These are phyloP conservation scores for Dentiscutata heterogama DNA, from an alignment of 371 early-diverging fungal genomes.

Conservation along the genomic window DNA sequence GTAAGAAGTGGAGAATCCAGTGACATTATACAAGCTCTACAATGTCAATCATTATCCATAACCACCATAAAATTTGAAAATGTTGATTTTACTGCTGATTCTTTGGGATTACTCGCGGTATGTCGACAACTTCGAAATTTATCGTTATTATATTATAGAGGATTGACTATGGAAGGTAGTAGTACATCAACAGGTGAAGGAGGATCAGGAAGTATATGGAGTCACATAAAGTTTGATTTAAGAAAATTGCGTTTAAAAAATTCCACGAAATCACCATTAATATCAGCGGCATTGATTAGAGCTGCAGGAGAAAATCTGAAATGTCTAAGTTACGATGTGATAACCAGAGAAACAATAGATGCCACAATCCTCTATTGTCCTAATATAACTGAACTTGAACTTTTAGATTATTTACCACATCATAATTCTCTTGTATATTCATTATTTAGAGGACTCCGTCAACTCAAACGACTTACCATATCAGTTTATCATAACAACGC, in stretches of 20 bases:
- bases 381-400: neutral
- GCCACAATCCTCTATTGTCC: neutral
- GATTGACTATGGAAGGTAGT: neutral
- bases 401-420: constrained; percentile 2
- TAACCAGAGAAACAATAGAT: neutral
- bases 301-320: neutral
- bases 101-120: neutral
- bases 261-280: neutral
- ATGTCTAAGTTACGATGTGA: neutral
- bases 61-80: constrained; percentile 9
- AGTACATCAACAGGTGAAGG: neutral
- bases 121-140: neutral
- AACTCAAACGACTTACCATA: neutral
- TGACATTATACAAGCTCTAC: neutral
- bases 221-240: neutral
- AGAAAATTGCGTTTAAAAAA: neutral
- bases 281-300: neutral
- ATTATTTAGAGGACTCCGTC: constrained; percentile 1
- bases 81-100: neutral
- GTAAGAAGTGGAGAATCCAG: neutral
- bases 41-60: neutral
- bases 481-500: neutral
- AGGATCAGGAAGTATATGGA: neutral
- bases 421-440: neutral
- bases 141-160: neutral